A percentile compares a stretch with the other conserved stretches of the same genome.
Evolutionary conservation across 805 yeast species (phyloP).

Genomic region (Pichia californica): DNA sequence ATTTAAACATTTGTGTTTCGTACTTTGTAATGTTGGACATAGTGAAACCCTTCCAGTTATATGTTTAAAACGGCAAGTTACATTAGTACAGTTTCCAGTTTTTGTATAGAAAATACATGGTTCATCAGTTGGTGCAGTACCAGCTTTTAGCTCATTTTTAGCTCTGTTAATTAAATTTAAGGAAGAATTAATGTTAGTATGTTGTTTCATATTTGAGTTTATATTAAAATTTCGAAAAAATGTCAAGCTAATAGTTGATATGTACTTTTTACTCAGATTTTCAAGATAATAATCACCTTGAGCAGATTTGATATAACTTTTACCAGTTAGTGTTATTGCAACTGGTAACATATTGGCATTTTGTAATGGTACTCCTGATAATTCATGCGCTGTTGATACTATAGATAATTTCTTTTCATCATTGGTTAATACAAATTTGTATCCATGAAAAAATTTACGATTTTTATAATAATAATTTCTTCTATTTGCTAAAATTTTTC

Average conservation of each 20-base stretch:
- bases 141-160: neutral
- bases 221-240: too few relatives aligned
- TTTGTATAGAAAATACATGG: constrained; percentile 28
- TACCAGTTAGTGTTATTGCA: constrained; percentile 11
- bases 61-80: constrained; percentile 51
- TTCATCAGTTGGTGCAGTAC: neutral
- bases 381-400: constrained; percentile 22
- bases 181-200: too few relatives aligned
- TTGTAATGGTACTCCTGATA: constrained; percentile 10
- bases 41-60: constrained; percentile 43
- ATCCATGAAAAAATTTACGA: constrained; percentile 35
- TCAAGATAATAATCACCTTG: constrained; percentile 20
- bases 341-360: constrained; percentile 19
- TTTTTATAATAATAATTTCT: constrained; percentile 39
- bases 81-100: constrained; percentile 43
- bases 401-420: constrained; percentile 38
- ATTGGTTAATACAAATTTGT: constrained; percentile 37
- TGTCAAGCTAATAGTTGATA: too few relatives aligned
- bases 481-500: constrained; percentile 25
- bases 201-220: too few relatives aligned
- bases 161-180: neutral
- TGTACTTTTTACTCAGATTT: constrained; percentile 2
- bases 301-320: constrained; percentile 18
- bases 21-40: constrained; percentile 42
- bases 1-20: constrained; percentile 37